These are phyloP conservation scores for Moelleriella libera DNA, from an alignment of 2,329 filamentous ascomycete species.

Conservation along the genomic window DNA sequence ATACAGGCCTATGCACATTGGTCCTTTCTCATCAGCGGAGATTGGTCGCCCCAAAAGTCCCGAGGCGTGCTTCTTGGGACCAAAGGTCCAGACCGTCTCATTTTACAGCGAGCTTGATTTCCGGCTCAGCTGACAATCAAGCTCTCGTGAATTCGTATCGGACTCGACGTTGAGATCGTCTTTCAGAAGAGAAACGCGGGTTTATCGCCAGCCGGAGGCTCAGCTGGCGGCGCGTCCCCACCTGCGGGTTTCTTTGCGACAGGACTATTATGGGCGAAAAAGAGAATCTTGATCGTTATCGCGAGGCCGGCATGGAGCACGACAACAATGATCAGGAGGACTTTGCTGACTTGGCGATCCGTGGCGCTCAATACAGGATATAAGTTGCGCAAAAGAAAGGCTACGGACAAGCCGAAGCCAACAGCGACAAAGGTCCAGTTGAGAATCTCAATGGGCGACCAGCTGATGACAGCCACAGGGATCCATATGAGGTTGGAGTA, in stretches of 20 bases:
- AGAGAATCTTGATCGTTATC: conserved; percentile 89
- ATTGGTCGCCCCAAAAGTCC: no score
- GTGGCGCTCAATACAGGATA: conserved; percentile 88
- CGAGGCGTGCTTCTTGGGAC: no score
- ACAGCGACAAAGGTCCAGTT: conserved; percentile 91
- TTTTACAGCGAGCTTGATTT: no score
- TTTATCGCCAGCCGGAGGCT: conserved; percentile 10
- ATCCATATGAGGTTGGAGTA: conserved; percentile 98
- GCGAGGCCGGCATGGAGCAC: conserved; percentile 78
- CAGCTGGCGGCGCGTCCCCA: conserved; percentile 9
- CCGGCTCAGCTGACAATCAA: no score
- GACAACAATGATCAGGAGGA: conserved; percentile 72
- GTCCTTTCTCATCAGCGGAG: no score
- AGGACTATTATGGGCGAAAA: conserved; percentile 70
- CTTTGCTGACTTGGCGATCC: conserved; percentile 81
- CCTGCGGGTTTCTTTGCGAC: conserved; percentile 24
- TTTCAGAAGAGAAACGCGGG: background rate
- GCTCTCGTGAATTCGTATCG: no score
- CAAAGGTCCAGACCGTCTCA: no score
- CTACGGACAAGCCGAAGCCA: conserved; percentile 69
- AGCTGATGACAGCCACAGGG: conserved; percentile 79
- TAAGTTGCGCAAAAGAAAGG: conserved; percentile 73
- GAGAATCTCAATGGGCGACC: conserved; percentile 71
- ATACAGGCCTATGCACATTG: no score
- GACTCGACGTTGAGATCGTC: no score